These are phyloP conservation scores for Cicer pinnatifidum DNA, from an alignment of 306 rosid genomes.

Conservation along the genomic window DNA sequence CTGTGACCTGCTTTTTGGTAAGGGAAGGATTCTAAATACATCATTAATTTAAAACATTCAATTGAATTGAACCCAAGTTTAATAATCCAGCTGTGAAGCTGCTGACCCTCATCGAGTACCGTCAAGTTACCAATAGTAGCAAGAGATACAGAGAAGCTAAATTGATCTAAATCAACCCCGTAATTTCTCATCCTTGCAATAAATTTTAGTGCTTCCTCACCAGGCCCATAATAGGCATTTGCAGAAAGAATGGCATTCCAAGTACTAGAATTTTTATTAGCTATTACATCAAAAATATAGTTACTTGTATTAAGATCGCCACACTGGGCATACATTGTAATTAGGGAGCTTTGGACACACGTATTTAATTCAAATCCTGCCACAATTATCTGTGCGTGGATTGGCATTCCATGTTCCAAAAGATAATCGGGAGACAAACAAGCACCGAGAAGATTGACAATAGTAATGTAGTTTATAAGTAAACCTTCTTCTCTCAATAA, in stretches of 20 bases:
- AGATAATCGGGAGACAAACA: constrained; percentile 58
- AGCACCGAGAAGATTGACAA: constrained; percentile 69
- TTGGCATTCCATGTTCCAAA: constrained; percentile 63
- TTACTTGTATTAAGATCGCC: constrained; percentile 70
- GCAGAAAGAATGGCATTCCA: constrained; percentile 93
- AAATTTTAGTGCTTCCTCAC: constrained; percentile 80
- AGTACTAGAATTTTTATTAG: constrained; percentile 61
- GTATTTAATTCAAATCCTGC: constrained; percentile 75
- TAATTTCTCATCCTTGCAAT: constrained; percentile 61
- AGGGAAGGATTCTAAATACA: constrained; percentile 68
- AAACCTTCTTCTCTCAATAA: constrained; percentile 67
- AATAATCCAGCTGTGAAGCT: constrained; percentile 41
- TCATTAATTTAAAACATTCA: constrained; percentile 71
- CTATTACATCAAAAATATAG: constrained; percentile 60
- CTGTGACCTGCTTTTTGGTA: constrained; percentile 57
- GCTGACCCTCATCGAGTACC: too few species aligned
- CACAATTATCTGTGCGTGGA: constrained; percentile 64
- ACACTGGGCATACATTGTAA: constrained; percentile 86
- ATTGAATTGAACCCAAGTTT: constrained; percentile 79
- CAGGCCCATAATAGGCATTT: constrained; percentile 70
- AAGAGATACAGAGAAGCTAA: constrained; percentile 76
- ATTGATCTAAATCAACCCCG: constrained; percentile 73
- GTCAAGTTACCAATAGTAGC: too few species aligned
- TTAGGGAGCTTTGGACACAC: constrained; percentile 76
- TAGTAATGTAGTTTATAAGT: constrained; percentile 71